phyloP scores from a whole-genome alignment of 192 early-diverging fungal species.

The Umbelopsis ramanniana region DNA sequence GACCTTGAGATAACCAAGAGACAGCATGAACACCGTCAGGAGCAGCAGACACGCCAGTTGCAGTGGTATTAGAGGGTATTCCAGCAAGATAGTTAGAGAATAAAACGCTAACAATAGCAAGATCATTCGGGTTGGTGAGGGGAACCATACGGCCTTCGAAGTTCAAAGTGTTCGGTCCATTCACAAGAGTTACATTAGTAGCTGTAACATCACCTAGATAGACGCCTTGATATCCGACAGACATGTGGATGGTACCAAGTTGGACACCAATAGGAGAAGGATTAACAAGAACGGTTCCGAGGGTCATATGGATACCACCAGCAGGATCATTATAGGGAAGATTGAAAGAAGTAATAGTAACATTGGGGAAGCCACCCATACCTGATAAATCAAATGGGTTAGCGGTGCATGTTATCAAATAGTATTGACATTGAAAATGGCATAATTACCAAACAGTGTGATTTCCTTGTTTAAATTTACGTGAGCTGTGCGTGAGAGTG shows the following conservation, averaged over 20 bases:
- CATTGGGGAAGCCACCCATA: slow-evolving; percentile 59
- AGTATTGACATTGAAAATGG: not conserved
- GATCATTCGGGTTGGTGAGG: slow-evolving; percentile 48
- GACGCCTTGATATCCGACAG: slow-evolving; percentile 48
- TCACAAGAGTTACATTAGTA: slow-evolving; percentile 43
- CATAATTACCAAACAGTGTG: slow-evolving; percentile 15
- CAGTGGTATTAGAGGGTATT: slow-evolving; percentile 47
- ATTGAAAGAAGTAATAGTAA: slow-evolving; percentile 55
- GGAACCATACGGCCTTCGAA: slow-evolving; percentile 56
- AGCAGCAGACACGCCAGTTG: slow-evolving; percentile 53
- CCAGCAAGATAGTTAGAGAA: slow-evolving; percentile 61
- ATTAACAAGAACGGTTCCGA: slow-evolving; percentile 56
- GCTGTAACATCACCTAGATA: slow-evolving; percentile 54
- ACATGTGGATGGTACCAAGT: slow-evolving; percentile 58
- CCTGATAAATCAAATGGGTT: slow-evolving; percentile 25
- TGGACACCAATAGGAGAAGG: slow-evolving; percentile 59
- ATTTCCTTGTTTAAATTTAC: slow-evolving; percentile 34
- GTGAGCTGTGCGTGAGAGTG: slow-evolving; percentile 31
- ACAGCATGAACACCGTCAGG: slow-evolving; percentile 54
- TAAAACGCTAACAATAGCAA: slow-evolving; percentile 48
- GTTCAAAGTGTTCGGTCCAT: slow-evolving; percentile 48
- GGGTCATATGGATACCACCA: slow-evolving; percentile 59
- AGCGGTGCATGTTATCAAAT: not conserved
- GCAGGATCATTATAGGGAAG: slow-evolving; percentile 55
- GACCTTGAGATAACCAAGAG: slow-evolving; percentile 52